Evolutionary conservation across 257 asterid species (phyloP), one percentile per base, ranked within the genome.

Genomic region (Thymus mandschuricus): DNA sequence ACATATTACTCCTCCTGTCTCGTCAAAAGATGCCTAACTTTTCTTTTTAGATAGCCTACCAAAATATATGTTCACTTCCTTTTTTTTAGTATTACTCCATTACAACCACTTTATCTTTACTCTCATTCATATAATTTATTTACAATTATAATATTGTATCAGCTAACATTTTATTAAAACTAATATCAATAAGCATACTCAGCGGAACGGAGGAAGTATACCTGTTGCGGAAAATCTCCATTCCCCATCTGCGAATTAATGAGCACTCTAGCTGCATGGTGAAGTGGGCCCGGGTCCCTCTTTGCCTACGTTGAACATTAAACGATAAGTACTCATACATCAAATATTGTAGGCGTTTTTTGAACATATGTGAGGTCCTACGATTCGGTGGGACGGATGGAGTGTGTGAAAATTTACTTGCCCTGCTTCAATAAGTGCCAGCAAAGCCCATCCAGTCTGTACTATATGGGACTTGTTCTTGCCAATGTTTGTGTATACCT

Each of bases 161-260:
- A 0, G 21, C 21, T 21, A 21, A 21, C 21, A 21, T 21, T 21
- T 21, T 21, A 21, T 21, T 21, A 21, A 21, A 21, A 21, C 21
- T 21, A 21, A 21, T 21, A 21, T 21, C 21, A 21, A 21, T 21
- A 21, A 21, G 21, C 21, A 21, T 21, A 21, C 21, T 21, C 21
- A 21, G 21, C 21, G 21, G 21, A 21, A 21, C 21, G 21, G 21
- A 21, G 21, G 21, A 21, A 21, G 21, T 21, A 56, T 80, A 90
- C 97, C 96, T 91, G 94, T 68, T 91, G 96, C 8, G 94, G 97
- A 55, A 86, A 88, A 78, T 91, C 97, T 34, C 96, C 96, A 44
- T 79, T 85, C 57, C 69, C 82, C 92, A 85, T 85, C 74, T 91
- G 94, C 27, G 92, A 82, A 72, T 86, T 84, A 60, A 88, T 48